A percentile compares a stretch with the other conserved stretches of the same genome.
These are phyloP conservation scores for Beauveria sp. DNA, from an alignment of 2,329 filamentous ascomycete species.

Conservation along the genomic window DNA sequence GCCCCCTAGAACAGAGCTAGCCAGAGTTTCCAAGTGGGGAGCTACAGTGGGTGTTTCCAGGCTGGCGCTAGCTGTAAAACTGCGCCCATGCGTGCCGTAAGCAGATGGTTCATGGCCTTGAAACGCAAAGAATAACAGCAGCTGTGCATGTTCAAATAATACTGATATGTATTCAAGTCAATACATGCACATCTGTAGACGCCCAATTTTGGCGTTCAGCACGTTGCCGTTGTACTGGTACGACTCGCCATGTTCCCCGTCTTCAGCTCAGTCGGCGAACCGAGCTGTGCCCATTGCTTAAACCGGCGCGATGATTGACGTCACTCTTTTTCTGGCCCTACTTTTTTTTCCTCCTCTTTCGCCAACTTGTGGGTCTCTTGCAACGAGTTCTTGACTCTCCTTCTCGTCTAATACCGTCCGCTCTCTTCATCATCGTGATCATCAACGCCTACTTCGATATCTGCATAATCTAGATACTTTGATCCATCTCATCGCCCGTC, in stretches of 20 bases:
- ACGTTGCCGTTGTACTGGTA: not conserved
- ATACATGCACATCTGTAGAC: no score
- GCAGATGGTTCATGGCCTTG: not conserved
- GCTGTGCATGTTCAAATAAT: no score
- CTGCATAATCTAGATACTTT: not conserved
- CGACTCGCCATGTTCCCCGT: not conserved
- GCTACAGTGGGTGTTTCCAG: not conserved
- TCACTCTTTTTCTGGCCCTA: not conserved
- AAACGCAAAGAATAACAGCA: not conserved
- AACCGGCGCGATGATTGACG: slow-evolving; percentile 4
- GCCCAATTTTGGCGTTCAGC: no score
- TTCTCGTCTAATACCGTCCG: not conserved
- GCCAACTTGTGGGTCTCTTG: not conserved
- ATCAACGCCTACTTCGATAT: not conserved
- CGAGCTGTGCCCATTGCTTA: not conserved
- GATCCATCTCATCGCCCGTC: not conserved
- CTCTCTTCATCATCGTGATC: not conserved
- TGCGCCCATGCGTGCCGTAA: not conserved
- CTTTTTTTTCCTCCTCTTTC: not conserved
- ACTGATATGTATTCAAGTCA: no score
- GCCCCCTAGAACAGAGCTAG: not conserved
- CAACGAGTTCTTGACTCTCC: not conserved
- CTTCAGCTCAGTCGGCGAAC: not conserved
- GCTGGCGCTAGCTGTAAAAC: not conserved
- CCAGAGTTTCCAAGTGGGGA: slow-evolving; percentile 2